Conservation (phyloP, 768 basidiomycete genomes). For the Tephrocybe sp. region DNA sequence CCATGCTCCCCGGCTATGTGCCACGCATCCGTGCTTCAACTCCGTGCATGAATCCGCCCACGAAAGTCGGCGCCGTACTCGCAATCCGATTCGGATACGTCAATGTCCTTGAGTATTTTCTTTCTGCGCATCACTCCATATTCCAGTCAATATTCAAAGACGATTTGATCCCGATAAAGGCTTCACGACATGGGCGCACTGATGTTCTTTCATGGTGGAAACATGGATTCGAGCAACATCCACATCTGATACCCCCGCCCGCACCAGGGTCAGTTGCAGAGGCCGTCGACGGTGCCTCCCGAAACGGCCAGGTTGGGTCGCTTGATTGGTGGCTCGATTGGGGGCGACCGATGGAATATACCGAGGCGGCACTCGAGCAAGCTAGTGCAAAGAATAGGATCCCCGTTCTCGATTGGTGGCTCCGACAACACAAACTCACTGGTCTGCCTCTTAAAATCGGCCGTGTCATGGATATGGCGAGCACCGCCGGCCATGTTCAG, state of each 20-base stretch:
- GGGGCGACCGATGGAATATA: constrained; percentile 69
- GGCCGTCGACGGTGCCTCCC: constrained; percentile 77
- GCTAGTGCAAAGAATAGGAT: constrained; percentile 79
- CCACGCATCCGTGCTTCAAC: constrained; percentile 60
- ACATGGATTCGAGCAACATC: constrained; percentile 57
- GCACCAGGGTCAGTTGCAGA: constrained; percentile 57
- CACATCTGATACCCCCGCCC: constrained; percentile 59
- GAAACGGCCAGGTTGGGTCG: constrained; percentile 70
- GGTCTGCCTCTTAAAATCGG: constrained; percentile 76
- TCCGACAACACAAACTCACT: constrained; percentile 46
- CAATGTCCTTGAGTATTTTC: constrained; percentile 72
- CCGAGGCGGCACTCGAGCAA: constrained; percentile 76
- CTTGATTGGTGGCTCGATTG: constrained; percentile 82
- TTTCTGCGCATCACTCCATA: constrained; percentile 60
- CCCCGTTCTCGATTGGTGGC: constrained; percentile 86
- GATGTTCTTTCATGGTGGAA: constrained; percentile 84
- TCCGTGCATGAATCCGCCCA: constrained; percentile 58
- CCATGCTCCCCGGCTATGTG: constrained; percentile 67
- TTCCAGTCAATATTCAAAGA: constrained; percentile 66
- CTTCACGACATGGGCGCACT: constrained; percentile 72
- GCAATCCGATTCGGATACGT: constrained; percentile 76
- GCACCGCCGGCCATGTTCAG: constrained; percentile 71
- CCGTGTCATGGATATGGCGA: constrained; percentile 84
- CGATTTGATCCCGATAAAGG: constrained; percentile 74
- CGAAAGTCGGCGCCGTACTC: constrained; percentile 64